A percentile compares a stretch with the other conserved stretches of the same genome.
phyloP scores from a whole-genome alignment of 768 basidiomycete genomes.

The Leccinum rimulosum region DNA sequence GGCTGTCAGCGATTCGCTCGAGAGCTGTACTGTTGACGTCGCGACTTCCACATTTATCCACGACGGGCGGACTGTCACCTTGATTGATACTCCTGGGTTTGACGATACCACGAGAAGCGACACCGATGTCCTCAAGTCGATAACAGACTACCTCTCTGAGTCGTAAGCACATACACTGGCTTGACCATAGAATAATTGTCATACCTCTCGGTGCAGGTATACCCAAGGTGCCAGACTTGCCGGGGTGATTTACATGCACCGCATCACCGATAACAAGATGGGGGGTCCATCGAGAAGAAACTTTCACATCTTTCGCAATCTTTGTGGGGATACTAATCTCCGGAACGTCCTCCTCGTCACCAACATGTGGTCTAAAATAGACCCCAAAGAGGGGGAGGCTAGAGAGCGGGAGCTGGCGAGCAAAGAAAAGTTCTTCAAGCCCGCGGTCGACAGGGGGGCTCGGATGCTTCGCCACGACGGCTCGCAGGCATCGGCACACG shows the following conservation, averaged over 20 bases:
- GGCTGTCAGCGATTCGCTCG: conserved; percentile 25
- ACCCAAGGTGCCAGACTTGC: conserved; percentile 26
- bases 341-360: conserved; percentile 50
- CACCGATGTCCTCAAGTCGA: conserved; percentile 43
- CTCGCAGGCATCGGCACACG: conserved; percentile 40
- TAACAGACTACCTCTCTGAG: conserved; percentile 34
- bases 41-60: conserved; percentile 40
- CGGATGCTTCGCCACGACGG: conserved; percentile 43
- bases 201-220: conserved; percentile 19
- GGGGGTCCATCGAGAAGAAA: conserved; percentile 50
- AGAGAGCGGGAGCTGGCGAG: conserved; percentile 45
- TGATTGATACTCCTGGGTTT: conserved; percentile 63
- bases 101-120: conserved; percentile 51
- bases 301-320: conserved; percentile 47
- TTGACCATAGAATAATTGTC: neutral
- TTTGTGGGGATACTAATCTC: conserved; percentile 49
- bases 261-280: conserved; percentile 48
- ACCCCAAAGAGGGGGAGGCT: conserved; percentile 31
- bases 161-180: conserved; percentile 22
- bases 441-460: conserved; percentile 47
- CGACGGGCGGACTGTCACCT: conserved; percentile 39
- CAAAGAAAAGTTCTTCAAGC: conserved; percentile 48
- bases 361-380: conserved; percentile 50
- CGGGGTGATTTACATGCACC: conserved; percentile 53
- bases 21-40: conserved; percentile 25